These are phyloP conservation scores for Mortierella alpina DNA, from an alignment of 192 early-diverging fungal species.

Conservation along the genomic window DNA sequence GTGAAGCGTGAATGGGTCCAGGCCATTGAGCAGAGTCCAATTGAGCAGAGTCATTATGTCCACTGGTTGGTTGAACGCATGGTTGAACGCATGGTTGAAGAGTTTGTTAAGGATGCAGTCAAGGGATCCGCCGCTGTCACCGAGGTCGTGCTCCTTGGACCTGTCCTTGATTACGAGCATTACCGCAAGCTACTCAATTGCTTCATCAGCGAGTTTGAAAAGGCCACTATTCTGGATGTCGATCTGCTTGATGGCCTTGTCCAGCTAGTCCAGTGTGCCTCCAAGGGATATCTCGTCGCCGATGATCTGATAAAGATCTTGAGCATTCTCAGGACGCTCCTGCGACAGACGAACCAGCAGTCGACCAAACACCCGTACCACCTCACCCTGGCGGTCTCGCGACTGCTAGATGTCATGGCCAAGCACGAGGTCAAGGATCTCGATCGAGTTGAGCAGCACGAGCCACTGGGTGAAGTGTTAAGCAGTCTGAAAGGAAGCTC, in stretches of 20 bases:
- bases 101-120: not conserved
- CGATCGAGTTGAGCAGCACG: not conserved
- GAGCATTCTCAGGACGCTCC: not conserved
- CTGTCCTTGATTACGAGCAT: not conserved
- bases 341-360: not conserved
- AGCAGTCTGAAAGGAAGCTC: not conserved
- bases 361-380: not conserved
- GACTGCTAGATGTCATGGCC: not conserved
- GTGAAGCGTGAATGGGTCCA: not conserved
- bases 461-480: not conserved
- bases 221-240: not conserved
- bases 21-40: not conserved
- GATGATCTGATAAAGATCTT: slow-evolving; percentile 1
- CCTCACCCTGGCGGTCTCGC: not conserved
- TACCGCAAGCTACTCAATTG: not conserved
- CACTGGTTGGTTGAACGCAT: not conserved
- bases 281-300: not conserved
- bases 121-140: not conserved
- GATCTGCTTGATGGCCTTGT: not conserved
- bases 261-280: not conserved
- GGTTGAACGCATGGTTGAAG: not conserved
- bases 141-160: slow-evolving; percentile 2
- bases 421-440: not conserved
- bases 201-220: not conserved
- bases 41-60: not conserved